A percentile compares a stretch with the other conserved stretches of the same genome.
These are phyloP conservation scores for Oryza officinalis DNA, from an alignment of 176 grass and related monocot genomes.

Conservation along the genomic window DNA sequence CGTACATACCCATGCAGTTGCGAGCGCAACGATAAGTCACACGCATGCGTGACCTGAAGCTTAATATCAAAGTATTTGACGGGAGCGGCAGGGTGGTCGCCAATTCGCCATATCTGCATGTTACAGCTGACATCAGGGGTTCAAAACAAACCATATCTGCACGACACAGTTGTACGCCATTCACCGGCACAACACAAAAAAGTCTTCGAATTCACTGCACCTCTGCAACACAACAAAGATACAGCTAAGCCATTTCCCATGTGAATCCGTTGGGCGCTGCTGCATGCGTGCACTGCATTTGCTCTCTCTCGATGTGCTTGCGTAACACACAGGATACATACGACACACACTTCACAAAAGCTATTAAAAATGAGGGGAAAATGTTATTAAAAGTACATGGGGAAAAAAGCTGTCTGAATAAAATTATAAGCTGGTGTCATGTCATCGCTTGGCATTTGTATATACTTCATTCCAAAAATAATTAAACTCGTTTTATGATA, in stretches of 20 bases:
- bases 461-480: slow-evolving; percentile 18
- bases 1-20: background rate
- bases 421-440: background rate
- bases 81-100: background rate
- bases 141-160: slow-evolving; percentile 36
- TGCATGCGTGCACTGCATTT: background rate
- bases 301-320: slow-evolving; percentile 3
- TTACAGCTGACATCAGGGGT: slow-evolving; percentile 36
- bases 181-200: background rate
- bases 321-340: background rate
- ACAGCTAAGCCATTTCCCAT: slow-evolving; percentile 19
- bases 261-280: background rate
- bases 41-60: slow-evolving; percentile 1
- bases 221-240: slow-evolving; percentile 38
- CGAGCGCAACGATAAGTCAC: background rate
- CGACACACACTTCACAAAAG: background rate
- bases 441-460: background rate
- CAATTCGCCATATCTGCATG: slow-evolving; percentile 2
- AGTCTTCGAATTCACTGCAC: slow-evolving; percentile 21
- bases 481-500: background rate
- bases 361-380: background rate
- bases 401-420: background rate
- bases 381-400: background rate
- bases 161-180: slow-evolving; percentile 32
- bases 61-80: slow-evolving; percentile 26